Evolutionary conservation across 2,329 filamentous ascomycete genomes (phyloP).

Genomic region (Aspergillus hiratsukae): DNA sequence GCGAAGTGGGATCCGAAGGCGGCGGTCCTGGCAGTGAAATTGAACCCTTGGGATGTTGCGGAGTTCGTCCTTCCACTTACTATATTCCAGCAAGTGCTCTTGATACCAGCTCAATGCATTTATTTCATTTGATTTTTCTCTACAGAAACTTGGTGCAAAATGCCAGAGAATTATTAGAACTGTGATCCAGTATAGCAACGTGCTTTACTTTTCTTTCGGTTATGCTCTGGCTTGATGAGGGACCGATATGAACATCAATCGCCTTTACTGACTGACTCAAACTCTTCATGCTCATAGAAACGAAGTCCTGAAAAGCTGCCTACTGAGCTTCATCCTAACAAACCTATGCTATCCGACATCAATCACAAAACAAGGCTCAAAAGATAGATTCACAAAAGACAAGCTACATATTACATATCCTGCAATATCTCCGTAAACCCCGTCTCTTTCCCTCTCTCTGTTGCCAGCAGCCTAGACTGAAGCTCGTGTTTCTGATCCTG

Average conservation of each 20-base stretch:
- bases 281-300: not conserved
- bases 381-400: not conserved
- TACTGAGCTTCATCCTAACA: not conserved
- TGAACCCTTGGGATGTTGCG: not conserved
- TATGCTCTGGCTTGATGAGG: not conserved
- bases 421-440: slow-evolving; percentile 56
- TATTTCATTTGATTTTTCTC: not conserved
- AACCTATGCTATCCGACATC: not conserved
- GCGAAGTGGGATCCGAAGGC: slow-evolving; percentile 14
- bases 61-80: not conserved
- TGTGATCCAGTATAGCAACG: not conserved
- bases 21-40: slow-evolving; percentile 5
- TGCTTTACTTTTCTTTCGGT: not conserved
- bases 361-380: not conserved
- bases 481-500: slow-evolving; percentile 57
- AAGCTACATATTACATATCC: slow-evolving; percentile 14
- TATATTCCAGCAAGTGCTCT: not conserved
- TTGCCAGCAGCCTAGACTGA: slow-evolving; percentile 37
- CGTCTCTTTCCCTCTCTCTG: slow-evolving; percentile 43
- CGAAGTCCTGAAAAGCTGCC: not conserved
- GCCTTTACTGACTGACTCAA: not conserved
- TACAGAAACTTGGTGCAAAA: not conserved
- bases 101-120: not conserved
- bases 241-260: not conserved
- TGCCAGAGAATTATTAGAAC: not conserved